Conservation (phyloP, 345 rosid genomes). For the Gossypium anomalum region DNA sequence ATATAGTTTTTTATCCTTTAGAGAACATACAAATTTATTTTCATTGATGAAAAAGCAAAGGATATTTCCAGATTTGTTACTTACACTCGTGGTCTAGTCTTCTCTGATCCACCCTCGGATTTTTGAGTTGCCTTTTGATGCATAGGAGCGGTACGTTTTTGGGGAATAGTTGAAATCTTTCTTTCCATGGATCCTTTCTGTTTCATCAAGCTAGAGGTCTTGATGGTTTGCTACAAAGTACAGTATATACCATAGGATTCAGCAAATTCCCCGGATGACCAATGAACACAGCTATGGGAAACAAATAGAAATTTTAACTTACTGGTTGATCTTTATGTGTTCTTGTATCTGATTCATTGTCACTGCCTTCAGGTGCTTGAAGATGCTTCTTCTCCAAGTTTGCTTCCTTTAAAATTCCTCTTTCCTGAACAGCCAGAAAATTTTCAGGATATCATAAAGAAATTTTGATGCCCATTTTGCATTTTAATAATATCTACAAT, state of each 20-base stretch:
- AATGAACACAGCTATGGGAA: neutral
- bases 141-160: slow-evolving; percentile 16
- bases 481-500: neutral
- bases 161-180: slow-evolving; percentile 23
- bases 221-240: slow-evolving; percentile 3
- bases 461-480: neutral
- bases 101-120: slow-evolving; percentile 23
- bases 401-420: slow-evolving; percentile 72
- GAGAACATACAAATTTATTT: neutral
- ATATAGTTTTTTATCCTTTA: neutral
- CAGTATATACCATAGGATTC: neutral
- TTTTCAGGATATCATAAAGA: slow-evolving; percentile 16
- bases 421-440: slow-evolving; percentile 44
- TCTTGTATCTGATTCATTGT: slow-evolving; percentile 14
- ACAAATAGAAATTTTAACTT: slow-evolving; percentile 16
- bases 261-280: neutral
- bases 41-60: neutral
- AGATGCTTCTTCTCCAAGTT: slow-evolving; percentile 55
- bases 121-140: slow-evolving; percentile 28
- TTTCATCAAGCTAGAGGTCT: neutral
- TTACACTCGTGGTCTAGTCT: slow-evolving; percentile 38
- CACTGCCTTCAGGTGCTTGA: slow-evolving; percentile 26
- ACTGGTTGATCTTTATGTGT: slow-evolving; percentile 22
- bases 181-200: slow-evolving; percentile 21
- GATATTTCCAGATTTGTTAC: neutral